A percentile compares a stretch with the other conserved stretches of the same genome.
These are phyloP conservation scores for Martiniozyma asiatica DNA, from an alignment of 1,139 yeast genomes.

Conservation along the genomic window DNA sequence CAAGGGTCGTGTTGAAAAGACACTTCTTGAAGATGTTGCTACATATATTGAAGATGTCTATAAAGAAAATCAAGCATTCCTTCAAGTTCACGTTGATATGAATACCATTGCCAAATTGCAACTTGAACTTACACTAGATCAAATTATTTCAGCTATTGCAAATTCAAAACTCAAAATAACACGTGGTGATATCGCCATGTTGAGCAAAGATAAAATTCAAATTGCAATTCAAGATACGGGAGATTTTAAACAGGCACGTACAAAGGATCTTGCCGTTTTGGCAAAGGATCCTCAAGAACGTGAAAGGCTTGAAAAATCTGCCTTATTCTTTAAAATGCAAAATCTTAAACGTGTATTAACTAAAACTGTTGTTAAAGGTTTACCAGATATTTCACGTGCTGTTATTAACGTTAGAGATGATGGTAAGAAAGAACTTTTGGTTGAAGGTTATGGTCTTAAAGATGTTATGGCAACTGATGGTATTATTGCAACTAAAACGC, in stretches of 20 bases:
- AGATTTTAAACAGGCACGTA: conserved; percentile 25
- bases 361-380: conserved; percentile 81
- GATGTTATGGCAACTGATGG: conserved; percentile 98
- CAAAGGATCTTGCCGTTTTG: conserved; percentile 29
- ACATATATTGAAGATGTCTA: conserved; percentile 90
- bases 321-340: conserved; percentile 81
- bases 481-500: conserved; percentile 76
- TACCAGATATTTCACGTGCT: conserved; percentile 84
- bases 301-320: conserved; percentile 20
- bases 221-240: conserved; percentile 63
- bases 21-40: conserved; percentile 75
- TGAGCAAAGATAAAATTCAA: conserved; percentile 58
- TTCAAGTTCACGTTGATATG: conserved; percentile 74
- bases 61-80: conserved; percentile 63
- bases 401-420: conserved; percentile 89
- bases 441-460: conserved; percentile 94
- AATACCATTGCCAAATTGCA: conserved; percentile 82
- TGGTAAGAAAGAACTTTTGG: conserved; percentile 78
- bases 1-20: conserved; percentile 93
- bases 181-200: conserved; percentile 57
- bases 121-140: conserved; percentile 74
- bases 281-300: conserved; percentile 28
- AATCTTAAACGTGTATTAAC: conserved; percentile 78
- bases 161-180: conserved; percentile 77
- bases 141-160: conserved; percentile 73